These are phyloP conservation scores for Apiotrichum veenhuisii DNA, from an alignment of 1,284 basidiomycete species.

Conservation along the genomic window DNA sequence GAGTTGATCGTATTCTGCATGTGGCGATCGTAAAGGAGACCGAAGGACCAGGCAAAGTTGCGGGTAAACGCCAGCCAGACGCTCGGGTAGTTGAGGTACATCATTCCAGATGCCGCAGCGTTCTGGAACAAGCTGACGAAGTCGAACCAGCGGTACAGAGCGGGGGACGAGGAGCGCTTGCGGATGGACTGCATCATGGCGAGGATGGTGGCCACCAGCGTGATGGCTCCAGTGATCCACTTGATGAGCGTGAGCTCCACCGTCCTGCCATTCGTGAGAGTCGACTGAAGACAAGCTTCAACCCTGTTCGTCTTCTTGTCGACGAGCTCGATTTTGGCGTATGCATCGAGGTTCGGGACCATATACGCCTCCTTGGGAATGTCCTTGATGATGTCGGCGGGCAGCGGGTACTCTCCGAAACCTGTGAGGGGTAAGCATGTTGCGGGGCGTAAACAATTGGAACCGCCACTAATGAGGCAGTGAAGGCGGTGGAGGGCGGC, in stretches of 20 bases:
- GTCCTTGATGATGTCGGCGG: constrained; percentile 52
- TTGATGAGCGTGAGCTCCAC: constrained; percentile 68
- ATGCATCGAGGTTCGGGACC: constrained; percentile 89
- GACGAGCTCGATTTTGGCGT: constrained; percentile 71
- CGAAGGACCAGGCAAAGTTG: constrained; percentile 87
- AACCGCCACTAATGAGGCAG: background rate
- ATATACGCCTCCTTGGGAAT: constrained; percentile 78
- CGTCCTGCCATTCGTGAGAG: constrained; percentile 85
- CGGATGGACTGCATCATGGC: constrained; percentile 63
- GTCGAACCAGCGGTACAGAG: constrained; percentile 65
- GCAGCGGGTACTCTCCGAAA: constrained; percentile 69
- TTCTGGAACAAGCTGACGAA: constrained; percentile 76
- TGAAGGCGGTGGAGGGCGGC: background rate
- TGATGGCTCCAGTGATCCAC: constrained; percentile 71
- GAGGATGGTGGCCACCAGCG: constrained; percentile 63
- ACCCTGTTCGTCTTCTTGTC: constrained; percentile 65
- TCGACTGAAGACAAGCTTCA: constrained; percentile 85
- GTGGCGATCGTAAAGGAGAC: constrained; percentile 64
- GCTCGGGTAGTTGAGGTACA: constrained; percentile 81
- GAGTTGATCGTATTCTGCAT: constrained; percentile 75
- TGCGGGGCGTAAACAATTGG: too few relatives aligned
- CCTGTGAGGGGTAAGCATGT: constrained; percentile 31
- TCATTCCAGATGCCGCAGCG: constrained; percentile 68
- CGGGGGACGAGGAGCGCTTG: constrained; percentile 49
- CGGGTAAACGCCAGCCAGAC: constrained; percentile 72